These are phyloP conservation scores for Haplosporangium sp. DNA, from an alignment of 371 early-diverging fungal genomes.

Conservation along the genomic window DNA sequence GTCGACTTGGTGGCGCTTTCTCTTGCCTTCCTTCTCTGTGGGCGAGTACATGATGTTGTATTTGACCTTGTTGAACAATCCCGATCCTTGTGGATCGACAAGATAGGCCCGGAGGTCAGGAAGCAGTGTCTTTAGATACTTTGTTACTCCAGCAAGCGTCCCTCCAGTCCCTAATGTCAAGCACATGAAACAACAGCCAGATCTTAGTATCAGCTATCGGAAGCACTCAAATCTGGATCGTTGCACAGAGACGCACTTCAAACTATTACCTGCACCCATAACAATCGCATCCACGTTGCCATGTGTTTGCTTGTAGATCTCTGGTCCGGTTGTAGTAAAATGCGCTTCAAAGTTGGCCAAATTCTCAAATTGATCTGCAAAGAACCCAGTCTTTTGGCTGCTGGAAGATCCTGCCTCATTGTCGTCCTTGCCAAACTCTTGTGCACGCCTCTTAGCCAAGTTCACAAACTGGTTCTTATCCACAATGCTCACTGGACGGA, in stretches of 20 bases:
- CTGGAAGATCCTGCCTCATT: conserved; percentile 22
- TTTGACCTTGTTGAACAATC: conserved; percentile 91
- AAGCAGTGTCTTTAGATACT: conserved; percentile 79
- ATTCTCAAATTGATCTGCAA: conserved; percentile 97
- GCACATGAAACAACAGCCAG: not conserved
- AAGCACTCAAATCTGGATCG: not conserved
- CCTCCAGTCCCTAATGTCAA: conserved; percentile 86
- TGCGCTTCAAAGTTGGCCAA: conserved; percentile 86
- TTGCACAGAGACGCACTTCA: too few relatives aligned
- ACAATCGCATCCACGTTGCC: conserved; percentile 86
- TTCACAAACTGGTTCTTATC: conserved; percentile 94
- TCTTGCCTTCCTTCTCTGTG: conserved; percentile 89
- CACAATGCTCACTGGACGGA: conserved; percentile 92
- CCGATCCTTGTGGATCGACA: conserved; percentile 95
- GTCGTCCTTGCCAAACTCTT: conserved; percentile 64
- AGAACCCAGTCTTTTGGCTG: conserved; percentile 66
- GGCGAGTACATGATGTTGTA: conserved; percentile 91
- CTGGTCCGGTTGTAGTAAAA: conserved; percentile 89
- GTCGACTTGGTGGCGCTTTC: conserved; percentile 95
- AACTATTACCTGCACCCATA: conserved; percentile 74
- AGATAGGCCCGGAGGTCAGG: conserved; percentile 76
- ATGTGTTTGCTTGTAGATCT: conserved; percentile 81
- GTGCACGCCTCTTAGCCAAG: conserved; percentile 82
- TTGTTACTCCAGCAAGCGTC: conserved; percentile 89
- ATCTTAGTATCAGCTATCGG: not conserved